Conservation (phyloP, 768 basidiomycete species). For the Leucosporidium yakuticum region DNA sequence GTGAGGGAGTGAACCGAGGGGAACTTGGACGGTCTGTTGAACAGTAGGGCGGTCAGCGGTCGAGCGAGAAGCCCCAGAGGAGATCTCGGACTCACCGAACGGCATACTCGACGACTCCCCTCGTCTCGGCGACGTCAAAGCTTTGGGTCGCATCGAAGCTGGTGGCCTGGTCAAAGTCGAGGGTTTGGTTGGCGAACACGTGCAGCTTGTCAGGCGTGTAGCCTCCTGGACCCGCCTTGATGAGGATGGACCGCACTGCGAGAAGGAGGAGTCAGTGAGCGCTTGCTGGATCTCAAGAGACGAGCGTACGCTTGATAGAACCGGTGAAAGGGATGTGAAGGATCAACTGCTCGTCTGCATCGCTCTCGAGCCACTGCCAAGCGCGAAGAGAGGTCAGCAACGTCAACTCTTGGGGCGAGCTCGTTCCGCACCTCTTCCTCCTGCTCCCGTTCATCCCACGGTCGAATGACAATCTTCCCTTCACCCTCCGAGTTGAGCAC, state of each 20-base stretch:
- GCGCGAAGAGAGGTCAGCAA: neutral
- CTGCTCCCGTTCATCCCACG: constrained; percentile 43
- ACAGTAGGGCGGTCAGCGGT: neutral
- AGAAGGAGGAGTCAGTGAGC: constrained; percentile 36
- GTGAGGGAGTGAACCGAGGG: constrained; percentile 42
- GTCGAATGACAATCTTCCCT: constrained; percentile 43
- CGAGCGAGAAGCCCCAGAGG: neutral
- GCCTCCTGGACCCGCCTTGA: constrained; percentile 44
- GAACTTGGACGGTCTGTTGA: constrained; percentile 44
- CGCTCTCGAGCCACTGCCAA: constrained; percentile 43
- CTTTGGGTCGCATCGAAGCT: constrained; percentile 29
- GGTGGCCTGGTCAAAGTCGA: constrained; percentile 40
- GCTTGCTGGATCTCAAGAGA: neutral
- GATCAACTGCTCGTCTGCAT: constrained; percentile 45
- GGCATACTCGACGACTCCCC: constrained; percentile 45
- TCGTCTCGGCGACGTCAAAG: constrained; percentile 38
- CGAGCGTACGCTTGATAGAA: constrained; percentile 16
- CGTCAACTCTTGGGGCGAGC: neutral
- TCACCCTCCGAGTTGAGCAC: constrained; percentile 43
- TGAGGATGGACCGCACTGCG: constrained; percentile 43
- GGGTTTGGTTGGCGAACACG: constrained; percentile 36
- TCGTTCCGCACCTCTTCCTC: constrained; percentile 26
- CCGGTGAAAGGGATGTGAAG: constrained; percentile 35
- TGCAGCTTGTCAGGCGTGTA: constrained; percentile 41
- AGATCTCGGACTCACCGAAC: constrained; percentile 40